These are phyloP conservation scores for Glycine latifolia DNA, from an alignment of 306 rosid species.

Conservation along the genomic window DNA sequence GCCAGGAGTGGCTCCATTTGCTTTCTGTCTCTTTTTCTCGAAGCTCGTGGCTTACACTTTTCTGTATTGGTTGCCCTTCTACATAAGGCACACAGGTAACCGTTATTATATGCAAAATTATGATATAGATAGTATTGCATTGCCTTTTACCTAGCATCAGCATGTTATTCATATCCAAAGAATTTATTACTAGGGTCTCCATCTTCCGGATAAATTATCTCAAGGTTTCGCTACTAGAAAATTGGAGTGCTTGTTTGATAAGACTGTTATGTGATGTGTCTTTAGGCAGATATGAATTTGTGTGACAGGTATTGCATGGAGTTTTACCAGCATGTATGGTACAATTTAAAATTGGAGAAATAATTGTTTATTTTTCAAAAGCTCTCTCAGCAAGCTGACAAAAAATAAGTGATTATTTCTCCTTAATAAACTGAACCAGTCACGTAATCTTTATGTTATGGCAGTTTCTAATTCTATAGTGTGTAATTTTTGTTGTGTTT, in stretches of 20 bases:
- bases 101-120: constrained; percentile 7
- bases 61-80: constrained; percentile 92
- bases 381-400: not conserved
- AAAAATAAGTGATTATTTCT: not conserved
- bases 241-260: constrained; percentile 12
- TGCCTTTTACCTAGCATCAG: constrained; percentile 3
- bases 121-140: constrained; percentile 27
- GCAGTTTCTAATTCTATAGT: not conserved
- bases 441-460: not conserved
- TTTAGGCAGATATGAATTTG: constrained; percentile 3
- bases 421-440: not conserved
- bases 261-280: not conserved
- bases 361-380: not conserved
- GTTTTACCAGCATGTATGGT: not conserved
- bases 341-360: not conserved
- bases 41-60: constrained; percentile 96
- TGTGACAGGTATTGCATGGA: not conserved
- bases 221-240: constrained; percentile 18
- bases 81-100: constrained; percentile 77
- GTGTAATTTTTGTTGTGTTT: not conserved
- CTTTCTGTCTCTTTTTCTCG: constrained; percentile 89
- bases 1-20: constrained; percentile 87
- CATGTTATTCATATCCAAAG: not conserved
- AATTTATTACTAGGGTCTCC: not conserved
- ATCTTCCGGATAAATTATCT: constrained; percentile 1